phyloP scores from a whole-genome alignment of 108 stramenopile species.

The Nannochloropsis granulata region DNA sequence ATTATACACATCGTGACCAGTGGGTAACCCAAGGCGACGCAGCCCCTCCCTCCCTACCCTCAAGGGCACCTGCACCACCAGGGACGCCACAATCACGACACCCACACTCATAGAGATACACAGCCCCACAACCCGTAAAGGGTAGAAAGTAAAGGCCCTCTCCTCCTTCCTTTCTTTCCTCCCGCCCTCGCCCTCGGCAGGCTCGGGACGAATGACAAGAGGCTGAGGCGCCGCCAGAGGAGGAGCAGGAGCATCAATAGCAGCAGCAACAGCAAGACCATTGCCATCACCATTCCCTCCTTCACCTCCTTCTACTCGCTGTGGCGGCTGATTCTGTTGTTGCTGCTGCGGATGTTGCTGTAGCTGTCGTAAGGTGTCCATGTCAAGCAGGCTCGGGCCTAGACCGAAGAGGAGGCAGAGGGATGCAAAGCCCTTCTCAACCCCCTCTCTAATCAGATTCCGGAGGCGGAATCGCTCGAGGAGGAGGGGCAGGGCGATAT shows the following conservation, averaged over 20 bases:
- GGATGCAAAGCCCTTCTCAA: not conserved
- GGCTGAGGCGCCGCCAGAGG: not conserved
- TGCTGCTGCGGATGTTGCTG: not conserved
- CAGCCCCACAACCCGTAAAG: not conserved
- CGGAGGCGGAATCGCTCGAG: not conserved
- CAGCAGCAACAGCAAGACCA: no score
- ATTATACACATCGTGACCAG: not conserved
- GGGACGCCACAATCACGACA: not conserved
- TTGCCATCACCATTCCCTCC: not conserved
- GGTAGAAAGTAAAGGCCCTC: not conserved
- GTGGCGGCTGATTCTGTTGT: not conserved
- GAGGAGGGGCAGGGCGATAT: not conserved
- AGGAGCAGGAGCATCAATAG: not conserved
- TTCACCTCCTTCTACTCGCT: not conserved
- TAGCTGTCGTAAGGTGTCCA: not conserved
- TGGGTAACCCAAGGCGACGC: not conserved
- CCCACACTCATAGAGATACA: not conserved
- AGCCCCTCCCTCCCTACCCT: not conserved
- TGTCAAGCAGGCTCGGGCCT: not conserved
- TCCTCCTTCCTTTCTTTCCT: not conserved
- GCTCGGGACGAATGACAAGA: not conserved
- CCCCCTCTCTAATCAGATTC: not conserved
- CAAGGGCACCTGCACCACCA: not conserved
- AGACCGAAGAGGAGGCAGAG: not conserved
- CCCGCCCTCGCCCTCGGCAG: not conserved